Evolutionary conservation across 2,329 filamentous ascomycete species (phyloP), one percentile per base, ranked within the genome.

Genomic region (Dactylellina cionopaga): DNA sequence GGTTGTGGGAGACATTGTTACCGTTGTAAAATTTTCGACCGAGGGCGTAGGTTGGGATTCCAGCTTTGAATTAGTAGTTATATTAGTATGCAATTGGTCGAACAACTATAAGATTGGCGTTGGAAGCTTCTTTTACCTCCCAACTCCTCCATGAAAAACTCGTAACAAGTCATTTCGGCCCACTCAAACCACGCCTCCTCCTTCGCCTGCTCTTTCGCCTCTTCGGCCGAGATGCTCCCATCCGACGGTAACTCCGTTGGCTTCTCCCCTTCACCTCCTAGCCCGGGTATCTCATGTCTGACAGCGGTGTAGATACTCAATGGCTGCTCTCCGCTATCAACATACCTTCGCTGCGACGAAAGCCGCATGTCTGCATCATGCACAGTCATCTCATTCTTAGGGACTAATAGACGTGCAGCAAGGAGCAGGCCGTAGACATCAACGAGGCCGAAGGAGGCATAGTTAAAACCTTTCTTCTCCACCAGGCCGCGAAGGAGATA

Each of bases 291-390:
- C 80, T 99, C 95, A 78, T 99, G 95, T 5, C 95, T 88, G 0
- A 99, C 94, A 0, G 92, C 92, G 0, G 94, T 96, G 78, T 99
- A 99, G 52, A 99, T 97, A 0, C 95, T 95, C 76, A 99, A 82
- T 0, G 95, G 95, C 69, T 94, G 87, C 46, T 90, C 86, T 0
- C 95, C 95, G 71, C 89, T 85, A 55, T 91, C 87, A 17, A 96
- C 84, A 75, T 90, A 92, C 13, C 86, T 84, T 64, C 88, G 85
- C 80, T 99, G 95, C 76, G 91, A 94, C 0, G 94, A 98, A 11
- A 99, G 83, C 79, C 98, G 98, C 76, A 97, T 89, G 80, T 98
- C 93, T 69, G 84, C 83, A 35, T 90, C 87, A 64, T 90, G 87
- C 4, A 96, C 86, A 7, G 86, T 88, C 2, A 95, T 83, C 77